Base-by-base conservation (phyloP, 805 yeast species). In the Soucietia sequanensis region DNA sequence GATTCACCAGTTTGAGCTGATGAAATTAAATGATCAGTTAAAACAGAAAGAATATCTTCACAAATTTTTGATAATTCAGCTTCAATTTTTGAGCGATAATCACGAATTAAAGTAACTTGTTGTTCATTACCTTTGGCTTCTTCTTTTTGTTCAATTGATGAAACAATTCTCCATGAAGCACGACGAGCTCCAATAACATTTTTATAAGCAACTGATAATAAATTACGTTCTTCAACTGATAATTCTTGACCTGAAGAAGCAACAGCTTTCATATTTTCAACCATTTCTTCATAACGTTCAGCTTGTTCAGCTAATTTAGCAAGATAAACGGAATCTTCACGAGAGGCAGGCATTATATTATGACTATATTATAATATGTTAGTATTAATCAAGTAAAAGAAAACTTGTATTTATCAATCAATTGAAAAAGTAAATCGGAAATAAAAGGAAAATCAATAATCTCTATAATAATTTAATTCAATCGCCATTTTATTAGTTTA, bases 281-380 rank as follows among this genome's bases (percentile, higher is more conserved):
- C 98, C 97, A 87, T 89, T 75, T 91, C 98, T 75, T 93, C 98
- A 67, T 90, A 93, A 72, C 98, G 95, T 75, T 93, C 99, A 60
- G 98, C 97, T 76, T 91, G 97, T 73, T 91, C 98, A 60, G 97
- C 96, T 65, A 93, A 82, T 65, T 93, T 91, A 68, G 98, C 98
- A 62, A 93, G 81, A 72, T 90, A 91, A 56, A 93, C 96, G 60
- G 95, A 87, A 73, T 93, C 95, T 82, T 93, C 98, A 77, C 97
- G 95, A 60, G 91, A 77, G 66, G 78, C 74, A 55, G 90, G 76
- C 89, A 82, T 81, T 58, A 53, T 48, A n/a, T 41, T 17, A 17
- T 19, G 27, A 12, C 13, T 9, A 25, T 12, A 25, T 9, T 25
- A 7, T 7, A 13, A 16, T 6, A n/a, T 5, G 12, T 8, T 6